Evolutionary conservation across 2,329 filamentous ascomycete genomes (phyloP), one percentile per base, ranked within the genome.

Genomic region (Achaetomium macrosporum): DNA sequence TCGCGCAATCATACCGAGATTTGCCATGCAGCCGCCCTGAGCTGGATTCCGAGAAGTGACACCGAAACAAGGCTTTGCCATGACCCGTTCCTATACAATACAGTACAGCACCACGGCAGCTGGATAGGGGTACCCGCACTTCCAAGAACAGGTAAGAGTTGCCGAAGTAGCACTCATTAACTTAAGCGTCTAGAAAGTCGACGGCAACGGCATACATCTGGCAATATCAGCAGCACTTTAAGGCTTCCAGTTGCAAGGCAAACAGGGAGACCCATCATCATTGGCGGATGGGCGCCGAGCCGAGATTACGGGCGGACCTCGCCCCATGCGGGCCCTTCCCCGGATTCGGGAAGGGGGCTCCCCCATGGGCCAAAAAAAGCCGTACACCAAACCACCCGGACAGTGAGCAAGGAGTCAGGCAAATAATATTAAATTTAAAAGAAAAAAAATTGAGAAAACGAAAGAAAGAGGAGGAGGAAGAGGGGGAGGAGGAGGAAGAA

Each of bases 1-100:
- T 55, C 53, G 35, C 46, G 53, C 53, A 55, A 50, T 55, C 53
- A 46, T 39, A 55, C 52, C 45, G 50, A 55, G 53, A 55, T 52
- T 52, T 44, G 49, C 30, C 53, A 42, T 50, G 53, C 50, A 55
- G 42, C 45, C 37, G 52, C 29, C 41, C 33, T 48, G 33, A 42
- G 47, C 37, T 42, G 39, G 45, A 16, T 47, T 42, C 42, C 39
- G 17, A 51, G 17, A n/a, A n/a, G 16, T 10, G 25, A 29, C 46
- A 20, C 25, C 40, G 31, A 37, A 19, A 37, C 7, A 15, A 42
- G 12, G 20, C 19, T 15, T 8, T 20, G 40, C 9, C 17, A 15
- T 15, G n/a, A n/a, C n/a, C n/a, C n/a, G n/a, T 41, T 20, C 5
- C n/a, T 16, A 40, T 29, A 20, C n/a, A 16, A 11, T 29, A 29